Base-by-base conservation (phyloP, 768 basidiomycete genomes). In the Royoungia palumana region DNA sequence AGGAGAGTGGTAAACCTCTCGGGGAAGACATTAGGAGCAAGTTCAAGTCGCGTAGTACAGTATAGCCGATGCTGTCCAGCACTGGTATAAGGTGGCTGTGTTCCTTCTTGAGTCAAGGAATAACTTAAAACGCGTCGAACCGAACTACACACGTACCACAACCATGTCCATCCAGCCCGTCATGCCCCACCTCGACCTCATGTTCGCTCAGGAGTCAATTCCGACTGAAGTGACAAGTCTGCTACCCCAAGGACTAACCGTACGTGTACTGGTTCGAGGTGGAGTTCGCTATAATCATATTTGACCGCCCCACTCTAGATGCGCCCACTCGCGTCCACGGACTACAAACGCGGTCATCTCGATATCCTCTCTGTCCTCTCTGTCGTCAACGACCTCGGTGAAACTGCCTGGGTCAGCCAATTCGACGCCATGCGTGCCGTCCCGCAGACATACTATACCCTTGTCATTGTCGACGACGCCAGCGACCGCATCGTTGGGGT, bases 291-390 rank as follows among this genome's bases (percentile, higher is more conserved):
- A 22, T 11, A 35, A 6, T 3, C 17, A 2, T 6, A n/a, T 42
- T 44, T 59, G 12, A 59, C 56, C 19, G 2, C 2, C 17, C n/a
- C 13, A 6, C 32, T 11, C 21, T 44, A 96, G 94, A 81, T 97
- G 20, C 92, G 96, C 41, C 96, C 96, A 0, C 77, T 99, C 17
- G 82, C 92, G 0, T 82, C 83, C 20, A 83, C 87, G 6, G 96
- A 99, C 75, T 80, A 93, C 70, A 60, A 62, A 6, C 82, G 92
- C 28, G 85, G 85, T 4, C 93, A 97, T 67, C 82, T 98, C 55
- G 65, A 77, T n/a, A 81, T 96, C 21, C 85, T 98, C 58, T 47
- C 73, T 12, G 80, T 87, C 24, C 79, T 94, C 34, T 80, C 93
- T 11, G 73, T 80, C 41, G 81, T 82, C 17, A 80, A 85, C 5